phyloP scores from a whole-genome alignment of 352 stramenopile species.

The Pythium guiyangense region DNA sequence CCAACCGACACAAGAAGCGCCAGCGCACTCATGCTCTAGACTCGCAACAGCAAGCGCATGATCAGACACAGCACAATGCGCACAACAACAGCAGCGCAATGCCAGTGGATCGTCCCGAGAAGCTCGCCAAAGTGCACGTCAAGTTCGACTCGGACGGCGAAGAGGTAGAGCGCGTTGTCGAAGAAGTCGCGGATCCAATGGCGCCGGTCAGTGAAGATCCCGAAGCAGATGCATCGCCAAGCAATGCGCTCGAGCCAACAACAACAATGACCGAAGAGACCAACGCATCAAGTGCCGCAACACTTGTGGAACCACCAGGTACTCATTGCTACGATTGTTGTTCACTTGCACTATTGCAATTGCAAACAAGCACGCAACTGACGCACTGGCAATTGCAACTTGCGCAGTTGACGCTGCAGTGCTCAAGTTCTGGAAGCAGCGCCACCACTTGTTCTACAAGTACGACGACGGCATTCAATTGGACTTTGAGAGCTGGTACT shows the following conservation, averaged over 20 bases:
- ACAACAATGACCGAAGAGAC: too few relatives aligned
- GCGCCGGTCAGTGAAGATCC: neutral
- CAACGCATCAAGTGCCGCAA: too few relatives aligned
- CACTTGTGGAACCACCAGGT: too few relatives aligned
- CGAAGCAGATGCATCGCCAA: conserved; percentile 6
- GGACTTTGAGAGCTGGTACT: conserved; percentile 94
- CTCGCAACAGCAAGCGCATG: neutral
- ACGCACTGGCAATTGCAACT: neutral
- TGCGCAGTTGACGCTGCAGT: conserved; percentile 32
- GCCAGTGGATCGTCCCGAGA: too few relatives aligned
- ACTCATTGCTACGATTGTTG: too few relatives aligned
- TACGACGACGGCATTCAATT: conserved; percentile 90
- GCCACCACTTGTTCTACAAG: conserved; percentile 83
- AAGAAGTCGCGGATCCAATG: conserved; percentile 23
- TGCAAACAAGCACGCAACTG: too few relatives aligned
- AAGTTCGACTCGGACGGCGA: conserved; percentile 66
- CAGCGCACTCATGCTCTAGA: neutral
- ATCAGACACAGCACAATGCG: neutral
- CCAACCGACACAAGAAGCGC: conserved; percentile 1
- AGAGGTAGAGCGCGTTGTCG: conserved; percentile 32
- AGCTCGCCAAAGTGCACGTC: conserved; percentile 53
- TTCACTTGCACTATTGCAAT: neutral
- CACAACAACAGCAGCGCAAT: neutral
- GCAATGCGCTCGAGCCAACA: neutral
- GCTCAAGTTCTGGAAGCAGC: conserved; percentile 90